Conservation (phyloP, 495 filamentous ascomycete species). For the Aspergillus panamensis region DNA sequence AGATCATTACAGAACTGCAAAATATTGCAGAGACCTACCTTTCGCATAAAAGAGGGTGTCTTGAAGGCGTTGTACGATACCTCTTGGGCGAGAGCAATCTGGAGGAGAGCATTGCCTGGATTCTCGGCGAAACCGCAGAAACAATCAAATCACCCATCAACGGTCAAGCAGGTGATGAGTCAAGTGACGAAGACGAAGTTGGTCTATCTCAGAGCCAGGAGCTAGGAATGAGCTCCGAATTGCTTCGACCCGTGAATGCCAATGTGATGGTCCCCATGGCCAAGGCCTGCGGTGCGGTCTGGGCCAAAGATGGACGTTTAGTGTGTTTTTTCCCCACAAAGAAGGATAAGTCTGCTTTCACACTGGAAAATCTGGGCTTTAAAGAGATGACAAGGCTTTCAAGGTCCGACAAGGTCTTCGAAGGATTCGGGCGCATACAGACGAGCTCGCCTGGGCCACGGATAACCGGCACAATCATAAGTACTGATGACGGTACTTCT, state of each 20-base stretch:
- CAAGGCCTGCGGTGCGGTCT: slow-evolving; percentile 69
- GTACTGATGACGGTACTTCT: slow-evolving; percentile 49
- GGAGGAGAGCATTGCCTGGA: slow-evolving; percentile 67
- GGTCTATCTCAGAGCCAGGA: slow-evolving; percentile 50
- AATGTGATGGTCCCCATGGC: slow-evolving; percentile 76
- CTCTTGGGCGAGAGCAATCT: slow-evolving; percentile 78
- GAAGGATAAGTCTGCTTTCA: slow-evolving; percentile 62
- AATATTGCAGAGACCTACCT: slow-evolving; percentile 67
- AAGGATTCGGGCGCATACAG: slow-evolving; percentile 79
- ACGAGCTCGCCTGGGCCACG: slow-evolving; percentile 52
- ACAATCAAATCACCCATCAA: slow-evolving; percentile 50
- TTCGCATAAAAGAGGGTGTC: slow-evolving; percentile 66
- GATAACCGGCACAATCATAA: slow-evolving; percentile 45
- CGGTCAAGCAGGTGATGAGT: slow-evolving; percentile 60
- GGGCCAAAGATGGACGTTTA: slow-evolving; percentile 72
- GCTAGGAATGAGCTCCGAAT: slow-evolving; percentile 52
- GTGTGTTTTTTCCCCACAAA: slow-evolving; percentile 87
- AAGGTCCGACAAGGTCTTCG: slow-evolving; percentile 69
- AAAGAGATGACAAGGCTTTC: slow-evolving; percentile 57
- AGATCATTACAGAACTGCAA: slow-evolving; percentile 62
- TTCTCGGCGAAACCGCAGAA: slow-evolving; percentile 49
- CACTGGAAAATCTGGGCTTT: slow-evolving; percentile 60
- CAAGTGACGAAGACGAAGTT: slow-evolving; percentile 85
- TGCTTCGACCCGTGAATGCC: slow-evolving; percentile 56
- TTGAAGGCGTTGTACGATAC: slow-evolving; percentile 79